phyloP scores from a whole-genome alignment of 2,329 filamentous ascomycete species.

The Ophiostoma ulmi region DNA sequence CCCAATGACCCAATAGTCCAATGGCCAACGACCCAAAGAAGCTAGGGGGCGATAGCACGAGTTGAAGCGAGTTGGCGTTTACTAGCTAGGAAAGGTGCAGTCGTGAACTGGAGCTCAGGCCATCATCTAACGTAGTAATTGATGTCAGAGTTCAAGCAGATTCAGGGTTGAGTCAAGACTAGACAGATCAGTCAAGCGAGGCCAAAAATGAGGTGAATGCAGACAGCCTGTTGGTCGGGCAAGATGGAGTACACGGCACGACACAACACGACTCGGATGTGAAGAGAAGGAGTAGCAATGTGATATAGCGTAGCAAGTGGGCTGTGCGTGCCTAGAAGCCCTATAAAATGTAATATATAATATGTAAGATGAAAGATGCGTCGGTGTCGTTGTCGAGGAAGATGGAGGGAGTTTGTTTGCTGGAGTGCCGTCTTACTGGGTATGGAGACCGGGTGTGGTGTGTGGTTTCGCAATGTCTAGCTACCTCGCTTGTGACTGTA shows the following conservation, averaged over 20 bases:
- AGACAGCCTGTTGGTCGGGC: neutral
- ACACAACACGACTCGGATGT: neutral
- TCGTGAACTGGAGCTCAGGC: neutral
- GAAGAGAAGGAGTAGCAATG: neutral
- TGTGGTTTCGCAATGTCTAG: slow-evolving; percentile 16
- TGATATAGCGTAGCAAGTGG: neutral
- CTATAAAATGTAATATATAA: neutral
- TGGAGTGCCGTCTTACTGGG: neutral
- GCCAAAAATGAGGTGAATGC: neutral
- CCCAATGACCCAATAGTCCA: neutral
- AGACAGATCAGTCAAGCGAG: neutral
- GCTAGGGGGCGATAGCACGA: slow-evolving; percentile 15
- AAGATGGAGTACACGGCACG: neutral
- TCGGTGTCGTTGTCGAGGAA: neutral
- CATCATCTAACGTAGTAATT: neutral
- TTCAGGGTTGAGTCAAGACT: neutral
- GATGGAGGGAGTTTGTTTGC: neutral
- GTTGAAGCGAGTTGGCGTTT: neutral
- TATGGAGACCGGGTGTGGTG: neutral
- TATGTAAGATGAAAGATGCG: neutral
- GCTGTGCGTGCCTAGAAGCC: neutral
- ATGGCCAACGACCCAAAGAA: neutral
- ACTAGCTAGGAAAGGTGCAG: neutral
- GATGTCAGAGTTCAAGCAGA: neutral
- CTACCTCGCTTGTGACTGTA: slow-evolving; percentile 11